Evolutionary conservation across 75 land plant species (phyloP).

Genomic region (Pinus albicaulis): DNA sequence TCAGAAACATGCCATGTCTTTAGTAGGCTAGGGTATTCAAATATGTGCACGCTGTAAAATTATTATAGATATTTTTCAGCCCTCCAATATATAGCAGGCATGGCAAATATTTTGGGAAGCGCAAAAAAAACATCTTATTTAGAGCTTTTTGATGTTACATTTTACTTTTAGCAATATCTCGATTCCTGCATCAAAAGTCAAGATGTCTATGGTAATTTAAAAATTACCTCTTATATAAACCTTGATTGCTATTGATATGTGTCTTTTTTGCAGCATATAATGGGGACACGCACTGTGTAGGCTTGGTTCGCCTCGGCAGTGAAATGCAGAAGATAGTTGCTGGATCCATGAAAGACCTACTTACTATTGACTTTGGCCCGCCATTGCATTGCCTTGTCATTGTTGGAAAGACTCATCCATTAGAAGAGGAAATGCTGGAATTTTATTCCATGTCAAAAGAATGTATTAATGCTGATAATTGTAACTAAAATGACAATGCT

Average conservation of each 20-base stretch:
- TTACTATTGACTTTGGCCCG: conserved; percentile 75
- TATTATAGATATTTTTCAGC: background rate
- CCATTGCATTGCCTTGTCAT: conserved; percentile 95
- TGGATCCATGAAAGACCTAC: conserved; percentile 79
- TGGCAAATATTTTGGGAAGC: background rate
- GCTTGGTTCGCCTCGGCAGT: conserved; percentile 85
- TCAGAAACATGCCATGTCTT: background rate
- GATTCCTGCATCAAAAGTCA: background rate
- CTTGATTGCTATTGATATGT: background rate
- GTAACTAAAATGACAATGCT: too few relatives aligned
- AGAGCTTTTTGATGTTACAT: conserved; percentile 8
- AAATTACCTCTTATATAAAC: background rate
- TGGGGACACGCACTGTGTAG: conserved; percentile 75
- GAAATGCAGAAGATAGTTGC: conserved; percentile 79
- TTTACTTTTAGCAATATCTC: background rate
- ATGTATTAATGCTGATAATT: too few relatives aligned
- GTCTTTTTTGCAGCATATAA: conserved; percentile 51
- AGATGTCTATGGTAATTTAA: background rate
- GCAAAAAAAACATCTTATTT: background rate
- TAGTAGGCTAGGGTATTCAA: background rate
- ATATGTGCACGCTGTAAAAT: background rate
- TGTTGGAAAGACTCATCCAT: conserved; percentile 77
- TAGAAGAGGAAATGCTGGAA: conserved; percentile 91
- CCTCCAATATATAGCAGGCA: background rate
- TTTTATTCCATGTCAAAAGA: conserved; percentile 39